Base-by-base conservation (phyloP, 2,329 filamentous ascomycete species). In the Diaporthe sp. region DNA sequence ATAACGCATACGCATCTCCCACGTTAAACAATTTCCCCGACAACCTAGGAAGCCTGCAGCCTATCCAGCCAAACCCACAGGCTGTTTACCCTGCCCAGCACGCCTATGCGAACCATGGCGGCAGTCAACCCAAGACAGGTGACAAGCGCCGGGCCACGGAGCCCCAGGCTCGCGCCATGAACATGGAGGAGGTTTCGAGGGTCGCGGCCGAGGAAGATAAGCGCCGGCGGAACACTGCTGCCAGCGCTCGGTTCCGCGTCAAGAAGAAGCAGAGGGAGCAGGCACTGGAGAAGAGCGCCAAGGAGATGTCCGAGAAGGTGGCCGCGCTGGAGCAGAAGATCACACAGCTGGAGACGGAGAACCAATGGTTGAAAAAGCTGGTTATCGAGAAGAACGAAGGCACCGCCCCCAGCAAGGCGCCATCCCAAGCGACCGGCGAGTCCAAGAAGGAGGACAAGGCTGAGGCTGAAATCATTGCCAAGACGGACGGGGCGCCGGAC, bases 211-310 rank as follows among this genome's bases (percentile, higher is more conserved):
- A 98, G 84, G 95, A 98, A 85, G 95, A 98, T 83, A 97, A 97
- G 87, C 93, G 95, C 68, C 92, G 95, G 76, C 92, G 95, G 78
- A 98, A 98, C 86, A 97, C 95, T 2, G 95, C 95, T 44, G 95
- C 95, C 73, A 95, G 93, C 79, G 95, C 95, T 25, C 93, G 95
- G 68, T 98, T 98, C 89, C 93, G 95, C 76, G 92, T 97, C 83
- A 98, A 98, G 92, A 98, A 98, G 93, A 98, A 98, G 91, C 94
- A 97, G 86, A 93, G 95, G 70, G 95, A 98, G 87, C 94, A 96
- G 84, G 93, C 94, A 12, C 91, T 97, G 71, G 94, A 96, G 84
- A 92, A 92, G 81, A 93, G 92, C 4, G 93, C 95, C 80, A 95
- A 95, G 84, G 95, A 97, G 79, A 94, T 96, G 85, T 91, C 91